Evolutionary conservation across 495 filamentous ascomycete species (phyloP).

Genomic region (Penicillium argentinense): DNA sequence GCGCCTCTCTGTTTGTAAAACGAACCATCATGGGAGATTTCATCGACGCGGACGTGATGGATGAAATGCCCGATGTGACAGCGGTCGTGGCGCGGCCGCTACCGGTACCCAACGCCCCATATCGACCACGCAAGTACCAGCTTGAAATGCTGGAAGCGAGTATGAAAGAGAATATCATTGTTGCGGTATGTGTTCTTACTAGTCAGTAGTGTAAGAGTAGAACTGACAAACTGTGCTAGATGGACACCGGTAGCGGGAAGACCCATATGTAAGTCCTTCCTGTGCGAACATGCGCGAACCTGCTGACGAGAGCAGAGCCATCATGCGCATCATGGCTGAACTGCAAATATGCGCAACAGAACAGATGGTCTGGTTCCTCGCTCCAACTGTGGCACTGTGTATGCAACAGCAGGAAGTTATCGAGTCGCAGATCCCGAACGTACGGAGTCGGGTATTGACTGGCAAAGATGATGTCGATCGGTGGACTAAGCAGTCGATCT

Average conservation of each 20-base stretch:
- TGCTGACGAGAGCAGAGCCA: constrained; percentile 55
- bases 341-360: constrained; percentile 48
- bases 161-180: constrained; percentile 76
- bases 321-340: constrained; percentile 73
- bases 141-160: constrained; percentile 88
- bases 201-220: neutral
- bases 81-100: no score
- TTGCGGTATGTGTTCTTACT: constrained; percentile 58
- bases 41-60: no score
- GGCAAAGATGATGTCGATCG: constrained; percentile 69
- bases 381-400: constrained; percentile 74
- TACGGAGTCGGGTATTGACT: constrained; percentile 61
- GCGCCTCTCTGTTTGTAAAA: no score
- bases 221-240: constrained; percentile 48
- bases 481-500: constrained; percentile 71
- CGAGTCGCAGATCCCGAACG: constrained; percentile 57
- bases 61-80: no score
- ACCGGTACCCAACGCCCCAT: constrained; percentile 1
- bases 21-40: no score
- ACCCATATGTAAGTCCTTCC: constrained; percentile 80
- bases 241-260: constrained; percentile 94
- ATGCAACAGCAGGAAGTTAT: constrained; percentile 71
- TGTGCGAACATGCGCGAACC: no score
- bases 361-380: constrained; percentile 83
- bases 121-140: constrained; percentile 72